phyloP scores from a whole-genome alignment of 2,329 filamentous ascomycete genomes.

The Claviceps purpurea region DNA sequence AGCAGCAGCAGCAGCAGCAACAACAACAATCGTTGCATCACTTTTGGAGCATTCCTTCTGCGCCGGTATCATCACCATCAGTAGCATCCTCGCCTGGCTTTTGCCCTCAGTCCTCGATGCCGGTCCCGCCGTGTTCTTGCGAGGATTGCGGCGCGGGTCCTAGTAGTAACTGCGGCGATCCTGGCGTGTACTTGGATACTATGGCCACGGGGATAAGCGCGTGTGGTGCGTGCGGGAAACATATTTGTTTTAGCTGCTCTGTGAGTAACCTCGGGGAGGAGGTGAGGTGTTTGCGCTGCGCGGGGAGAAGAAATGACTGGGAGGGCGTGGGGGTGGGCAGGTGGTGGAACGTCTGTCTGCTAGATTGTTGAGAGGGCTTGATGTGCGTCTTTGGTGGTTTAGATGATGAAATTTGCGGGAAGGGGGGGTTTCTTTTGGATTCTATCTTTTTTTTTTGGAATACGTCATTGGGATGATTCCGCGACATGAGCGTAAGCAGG shows the following conservation, averaged over 20 bases:
- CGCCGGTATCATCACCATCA: not conserved
- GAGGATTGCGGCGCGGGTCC: conserved; percentile 38
- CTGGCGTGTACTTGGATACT: conserved; percentile 28
- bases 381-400: not conserved
- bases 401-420: no score
- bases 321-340: conserved; percentile 9
- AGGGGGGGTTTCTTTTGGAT: no score
- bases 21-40: conserved; percentile 42
- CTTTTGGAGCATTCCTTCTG: conserved; percentile 44
- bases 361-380: conserved; percentile 3
- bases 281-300: conserved; percentile 39
- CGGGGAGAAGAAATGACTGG: conserved; percentile 21
- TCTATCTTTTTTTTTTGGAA: no score
- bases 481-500: no score
- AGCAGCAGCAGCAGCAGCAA: not conserved
- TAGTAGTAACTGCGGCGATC: conserved; percentile 2
- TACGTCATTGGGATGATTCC: no score
- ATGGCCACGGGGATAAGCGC: conserved; percentile 14
- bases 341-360: conserved; percentile 10
- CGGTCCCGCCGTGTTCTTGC: conserved; percentile 24
- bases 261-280: conserved; percentile 43
- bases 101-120: conserved; percentile 2
- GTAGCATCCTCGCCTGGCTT: not conserved
- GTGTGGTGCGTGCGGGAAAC: conserved; percentile 39
- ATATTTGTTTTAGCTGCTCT: conserved; percentile 46